A percentile compares a stretch with the other conserved stretches of the same genome.
Conservation (phyloP, 148 eudicot genomes). For the Vaccinium macrocarpon region DNA sequence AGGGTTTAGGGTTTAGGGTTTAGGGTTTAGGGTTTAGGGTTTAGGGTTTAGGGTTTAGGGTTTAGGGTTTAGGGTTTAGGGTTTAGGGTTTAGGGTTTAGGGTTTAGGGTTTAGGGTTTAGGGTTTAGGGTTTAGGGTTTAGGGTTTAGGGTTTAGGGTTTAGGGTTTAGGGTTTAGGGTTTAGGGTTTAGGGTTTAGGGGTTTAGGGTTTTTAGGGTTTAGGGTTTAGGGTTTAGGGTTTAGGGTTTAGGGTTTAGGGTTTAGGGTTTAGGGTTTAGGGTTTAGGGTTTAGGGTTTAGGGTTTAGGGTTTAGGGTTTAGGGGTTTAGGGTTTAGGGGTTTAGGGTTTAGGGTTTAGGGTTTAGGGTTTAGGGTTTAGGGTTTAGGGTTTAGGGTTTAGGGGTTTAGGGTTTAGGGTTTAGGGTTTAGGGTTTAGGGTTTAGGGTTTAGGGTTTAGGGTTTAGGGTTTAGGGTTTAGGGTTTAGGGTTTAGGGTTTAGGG, state of each 20-base stretch:
- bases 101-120: conserved; percentile 7
- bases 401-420: neutral
- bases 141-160: conserved; percentile 6
- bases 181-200: conserved; percentile 17
- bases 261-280: conserved; percentile 4
- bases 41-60: conserved; percentile 7
- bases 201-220: conserved; percentile 5
- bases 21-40: conserved; percentile 3
- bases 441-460: conserved; percentile 10
- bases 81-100: conserved; percentile 4
- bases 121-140: conserved; percentile 14
- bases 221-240: conserved; percentile 2
- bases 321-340: conserved; percentile 18
- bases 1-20: conserved; percentile 9
- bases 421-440: conserved; percentile 18
- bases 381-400: conserved; percentile 4
- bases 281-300: conserved; percentile 9
- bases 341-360: conserved; percentile 12
- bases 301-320: neutral
- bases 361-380: conserved; percentile 7
- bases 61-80: conserved; percentile 10
- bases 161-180: conserved; percentile 9
- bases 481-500: neutral
- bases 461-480: conserved; percentile 1
- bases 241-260: conserved; percentile 12